phyloP scores from a whole-genome alignment of 2,329 filamentous ascomycete genomes.

The Dactylellina sp. region DNA sequence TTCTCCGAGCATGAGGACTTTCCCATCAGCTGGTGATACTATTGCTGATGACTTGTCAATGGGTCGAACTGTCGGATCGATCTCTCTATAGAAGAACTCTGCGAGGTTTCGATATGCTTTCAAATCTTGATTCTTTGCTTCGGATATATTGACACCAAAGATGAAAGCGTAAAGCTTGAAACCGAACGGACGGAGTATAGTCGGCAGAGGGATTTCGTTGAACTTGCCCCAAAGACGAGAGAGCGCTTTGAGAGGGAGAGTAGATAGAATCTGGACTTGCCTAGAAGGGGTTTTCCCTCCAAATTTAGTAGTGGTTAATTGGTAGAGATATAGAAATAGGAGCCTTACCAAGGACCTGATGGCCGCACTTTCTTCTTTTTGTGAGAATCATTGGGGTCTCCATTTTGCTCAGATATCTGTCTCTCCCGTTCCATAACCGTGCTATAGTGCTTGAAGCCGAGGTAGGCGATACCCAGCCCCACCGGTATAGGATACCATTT shows the following conservation, averaged over 20 bases:
- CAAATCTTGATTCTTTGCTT: slow-evolving; percentile 88
- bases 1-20: slow-evolving; percentile 88
- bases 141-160: slow-evolving; percentile 89
- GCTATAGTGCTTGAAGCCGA: slow-evolving; percentile 86
- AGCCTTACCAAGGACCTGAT: slow-evolving; percentile 80
- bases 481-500: slow-evolving; percentile 93
- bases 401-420: slow-evolving; percentile 66
- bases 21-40: slow-evolving; percentile 88
- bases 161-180: slow-evolving; percentile 92
- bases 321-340: background rate
- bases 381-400: slow-evolving; percentile 67
- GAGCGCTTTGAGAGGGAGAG: slow-evolving; percentile 87
- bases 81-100: slow-evolving; percentile 93
- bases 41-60: slow-evolving; percentile 84
- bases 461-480: slow-evolving; percentile 83
- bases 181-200: slow-evolving; percentile 86
- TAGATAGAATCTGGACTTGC: slow-evolving; percentile 95
- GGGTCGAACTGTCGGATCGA: slow-evolving; percentile 88
- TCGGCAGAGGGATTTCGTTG: slow-evolving; percentile 88
- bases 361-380: slow-evolving; percentile 75
- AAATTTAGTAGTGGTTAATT: background rate
- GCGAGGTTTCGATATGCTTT: slow-evolving; percentile 92
- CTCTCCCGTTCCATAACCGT: slow-evolving; percentile 72
- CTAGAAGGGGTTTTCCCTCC: slow-evolving; percentile 60
- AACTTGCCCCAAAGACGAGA: slow-evolving; percentile 90